Evolutionary conservation across 2,329 filamentous ascomycete species (phyloP).

Genomic region (Hymenoscyphus occultus): DNA sequence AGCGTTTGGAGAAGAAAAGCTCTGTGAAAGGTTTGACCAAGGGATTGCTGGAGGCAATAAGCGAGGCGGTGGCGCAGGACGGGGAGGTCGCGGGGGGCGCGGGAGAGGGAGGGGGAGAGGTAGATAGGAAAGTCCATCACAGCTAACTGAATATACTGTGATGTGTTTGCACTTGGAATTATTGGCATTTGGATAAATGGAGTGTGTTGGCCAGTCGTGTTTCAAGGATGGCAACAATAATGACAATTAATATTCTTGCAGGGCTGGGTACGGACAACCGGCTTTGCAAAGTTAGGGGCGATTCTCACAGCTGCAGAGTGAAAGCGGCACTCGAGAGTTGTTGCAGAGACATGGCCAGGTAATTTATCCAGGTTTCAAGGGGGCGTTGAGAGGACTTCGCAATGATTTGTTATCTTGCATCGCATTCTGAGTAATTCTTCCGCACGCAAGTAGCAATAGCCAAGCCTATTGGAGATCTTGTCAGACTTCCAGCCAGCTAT

Average conservation of each 20-base stretch:
- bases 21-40: constrained; percentile 59
- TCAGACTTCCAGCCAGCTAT: neutral
- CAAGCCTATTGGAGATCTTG: neutral
- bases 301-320: neutral
- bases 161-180: neutral
- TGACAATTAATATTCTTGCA: constrained; percentile 7
- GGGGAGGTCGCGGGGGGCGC: constrained; percentile 39
- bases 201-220: neutral
- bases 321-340: constrained; percentile 1
- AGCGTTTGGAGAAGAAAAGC: constrained; percentile 70
- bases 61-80: constrained; percentile 37
- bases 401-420: neutral
- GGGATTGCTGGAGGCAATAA: constrained; percentile 42
- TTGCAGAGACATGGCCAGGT: neutral
- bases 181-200: neutral
- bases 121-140: neutral
- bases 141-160: neutral
- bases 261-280: constrained; percentile 4
- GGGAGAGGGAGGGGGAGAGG: constrained; percentile 36
- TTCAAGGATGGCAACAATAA: neutral
- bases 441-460: neutral
- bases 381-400: neutral
- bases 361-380: neutral
- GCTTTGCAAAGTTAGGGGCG: neutral
- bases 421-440: neutral